Base-by-base conservation (phyloP, 495 filamentous ascomycete genomes). In the Stereocaulon alpinum region DNA sequence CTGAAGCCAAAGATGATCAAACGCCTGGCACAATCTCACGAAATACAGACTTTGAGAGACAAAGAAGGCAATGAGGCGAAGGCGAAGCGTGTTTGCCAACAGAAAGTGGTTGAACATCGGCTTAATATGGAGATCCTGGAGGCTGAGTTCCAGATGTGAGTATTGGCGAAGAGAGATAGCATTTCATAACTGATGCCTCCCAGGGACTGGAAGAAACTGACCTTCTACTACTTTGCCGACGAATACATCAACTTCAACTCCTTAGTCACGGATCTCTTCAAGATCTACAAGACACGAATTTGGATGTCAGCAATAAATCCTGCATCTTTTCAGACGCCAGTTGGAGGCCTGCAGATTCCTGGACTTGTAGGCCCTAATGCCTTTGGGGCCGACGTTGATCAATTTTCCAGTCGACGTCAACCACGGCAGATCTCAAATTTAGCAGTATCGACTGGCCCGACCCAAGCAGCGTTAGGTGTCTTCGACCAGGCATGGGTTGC, bases 281-380 rank as follows among this genome's bases (percentile, higher is more conserved):
- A 96, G 69, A 91, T 96, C 60, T 98, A 95, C 76, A 98, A 98
- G 76, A 95, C 91, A 20, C 82, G 93, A 56, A 97, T 98, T 68
- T 98, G 93, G 93, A 95, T 98, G 91, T 96, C 91, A 6, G 92
- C 93, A 9, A 94, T 98, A 74, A 98, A 98, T 67, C 94, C 93
- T 3, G 93, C 93, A 7, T 95, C 92, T 2, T 96, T 96, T 70
- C 89, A 90, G n/a, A 91, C 88, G 55, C 87, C 88, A 4, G 77
- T 81, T 29, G 74, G 86, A 50, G 84, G 87, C 32, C 72, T 92
- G 37, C 84, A 85, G 66, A 79, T 81, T 2, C 81, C 84, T 2
- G 82, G 79, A 61, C 80, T 80, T 29, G 76, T 85, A 64, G 83
- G 82, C 7, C 79, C 82, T 18, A 82, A 81, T 32, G 80, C 82